phyloP scores from a whole-genome alignment of 2,329 filamentous ascomycete species.

The Colletotrichum simmondsii region DNA sequence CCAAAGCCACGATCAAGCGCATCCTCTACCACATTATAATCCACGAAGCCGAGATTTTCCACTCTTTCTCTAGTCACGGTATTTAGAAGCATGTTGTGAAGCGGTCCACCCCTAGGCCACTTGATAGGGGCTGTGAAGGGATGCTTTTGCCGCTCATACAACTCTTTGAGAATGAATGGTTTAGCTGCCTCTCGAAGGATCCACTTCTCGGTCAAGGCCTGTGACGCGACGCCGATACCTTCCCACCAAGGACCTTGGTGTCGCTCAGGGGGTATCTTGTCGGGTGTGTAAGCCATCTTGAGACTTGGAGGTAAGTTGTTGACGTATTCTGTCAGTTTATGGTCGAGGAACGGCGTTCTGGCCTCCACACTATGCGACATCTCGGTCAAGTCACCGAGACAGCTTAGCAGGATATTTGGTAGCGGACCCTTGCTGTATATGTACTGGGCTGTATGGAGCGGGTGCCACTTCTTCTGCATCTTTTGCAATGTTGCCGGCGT shows the following conservation, averaged over 20 bases:
- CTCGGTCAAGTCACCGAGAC: conserved; percentile 46
- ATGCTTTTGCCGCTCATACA: conserved; percentile 61
- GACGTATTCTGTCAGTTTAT: conserved; percentile 43
- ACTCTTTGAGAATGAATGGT: conserved; percentile 54
- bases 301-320: conserved; percentile 11
- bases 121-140: conserved; percentile 56
- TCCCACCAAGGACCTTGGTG: conserved; percentile 22
- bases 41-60: conserved; percentile 50
- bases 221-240: conserved; percentile 6
- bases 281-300: conserved; percentile 14
- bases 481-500: conserved; percentile 34
- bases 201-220: conserved; percentile 56
- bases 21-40: conserved; percentile 47
- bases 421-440: conserved; percentile 38
- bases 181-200: conserved; percentile 55
- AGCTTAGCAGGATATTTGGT: conserved; percentile 41
- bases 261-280: conserved; percentile 11
- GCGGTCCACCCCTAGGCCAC: conserved; percentile 52
- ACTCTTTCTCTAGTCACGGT: conserved; percentile 49
- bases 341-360: conserved; percentile 47
- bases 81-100: conserved; percentile 47
- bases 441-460: conserved; percentile 41
- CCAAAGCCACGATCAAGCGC: conserved; percentile 51
- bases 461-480: conserved; percentile 42
- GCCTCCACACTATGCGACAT: conserved; percentile 49